These are phyloP conservation scores for Eucalyptus erythrocorys DNA, from an alignment of 345 rosid genomes.

Conservation along the genomic window DNA sequence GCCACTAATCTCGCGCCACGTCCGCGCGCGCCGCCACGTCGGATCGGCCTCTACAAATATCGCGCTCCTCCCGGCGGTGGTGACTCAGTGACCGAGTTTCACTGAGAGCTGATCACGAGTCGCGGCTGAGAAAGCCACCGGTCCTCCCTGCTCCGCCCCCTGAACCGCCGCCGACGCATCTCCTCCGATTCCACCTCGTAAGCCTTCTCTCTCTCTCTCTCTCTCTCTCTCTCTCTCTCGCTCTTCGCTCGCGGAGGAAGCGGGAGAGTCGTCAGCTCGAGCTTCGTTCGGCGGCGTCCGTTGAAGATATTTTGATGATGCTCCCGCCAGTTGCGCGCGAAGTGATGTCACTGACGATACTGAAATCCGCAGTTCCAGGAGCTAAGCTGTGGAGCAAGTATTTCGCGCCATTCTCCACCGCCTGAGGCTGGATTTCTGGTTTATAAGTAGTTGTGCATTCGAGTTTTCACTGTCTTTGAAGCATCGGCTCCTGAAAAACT, in stretches of 20 bases:
- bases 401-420: neutral
- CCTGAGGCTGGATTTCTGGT: neutral
- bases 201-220: neutral
- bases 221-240: neutral
- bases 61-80: neutral
- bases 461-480: neutral
- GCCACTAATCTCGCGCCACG: neutral
- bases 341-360: accelerated
- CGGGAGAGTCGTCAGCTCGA: neutral
- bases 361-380: neutral
- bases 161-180: neutral
- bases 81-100: neutral
- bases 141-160: neutral
- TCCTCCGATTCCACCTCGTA: neutral
- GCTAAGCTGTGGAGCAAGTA: neutral
- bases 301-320: neutral
- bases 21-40: neutral
- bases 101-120: neutral
- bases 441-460: neutral
- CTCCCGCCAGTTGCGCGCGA: neutral
- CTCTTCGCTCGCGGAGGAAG: neutral
- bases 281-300: neutral
- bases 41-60: neutral
- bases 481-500: neutral
- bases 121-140: neutral